Base-by-base conservation (phyloP, 2,329 filamentous ascomycete genomes). In the Emergomyces pasteurianus region DNA sequence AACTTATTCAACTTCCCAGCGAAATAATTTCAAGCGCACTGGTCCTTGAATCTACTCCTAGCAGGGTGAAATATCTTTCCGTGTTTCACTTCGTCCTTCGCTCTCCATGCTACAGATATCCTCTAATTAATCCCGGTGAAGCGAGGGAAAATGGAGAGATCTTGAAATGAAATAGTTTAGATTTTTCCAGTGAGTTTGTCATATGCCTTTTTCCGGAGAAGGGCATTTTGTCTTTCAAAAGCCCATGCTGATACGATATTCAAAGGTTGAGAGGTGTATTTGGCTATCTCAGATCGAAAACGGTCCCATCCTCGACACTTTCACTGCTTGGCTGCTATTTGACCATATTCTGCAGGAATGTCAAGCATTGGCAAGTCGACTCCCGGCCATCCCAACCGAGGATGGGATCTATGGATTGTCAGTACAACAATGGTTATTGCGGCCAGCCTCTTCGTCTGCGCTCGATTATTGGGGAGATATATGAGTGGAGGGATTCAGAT, bases 331-430 rank as follows among this genome's bases (percentile, higher is more conserved):
- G 21, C 23, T 56, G 21, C n/a, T 23, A 36, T 21, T 56, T 40
- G 34, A 6, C 53, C 12, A n/a, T 10, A 42, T 56, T 8, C 21
- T 42, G n/a, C n/a, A 28, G 23, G n/a, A 26, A 56, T 56, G 53
- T 26, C 53, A 21, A 23, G 21, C 26, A 1, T 56, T 16, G 36
- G 36, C 23, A 56, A 43, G 21, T 40, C 63, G 40, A 64, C 62
- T 38, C 60, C 61, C 9, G 63, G 58, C 3, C 58, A 61, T 60
- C 65, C 66, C 4, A 67, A 63, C 58, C 60, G 65, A 59, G 65
- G 66, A 38, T 67, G 64, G 62, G 60, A 66, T 3, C 28, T 67
- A 54, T 68, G 65, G 65, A 62, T 67, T 40, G 60, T 63, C 52
- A 66, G 64, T 42, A 65, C 64, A n/a, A 58, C 65, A 21, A 65